Evolutionary conservation across 345 rosid genomes (phyloP), one percentile per base, ranked within the genome.

Genomic region (Eucalyptus camaldulensis): DNA sequence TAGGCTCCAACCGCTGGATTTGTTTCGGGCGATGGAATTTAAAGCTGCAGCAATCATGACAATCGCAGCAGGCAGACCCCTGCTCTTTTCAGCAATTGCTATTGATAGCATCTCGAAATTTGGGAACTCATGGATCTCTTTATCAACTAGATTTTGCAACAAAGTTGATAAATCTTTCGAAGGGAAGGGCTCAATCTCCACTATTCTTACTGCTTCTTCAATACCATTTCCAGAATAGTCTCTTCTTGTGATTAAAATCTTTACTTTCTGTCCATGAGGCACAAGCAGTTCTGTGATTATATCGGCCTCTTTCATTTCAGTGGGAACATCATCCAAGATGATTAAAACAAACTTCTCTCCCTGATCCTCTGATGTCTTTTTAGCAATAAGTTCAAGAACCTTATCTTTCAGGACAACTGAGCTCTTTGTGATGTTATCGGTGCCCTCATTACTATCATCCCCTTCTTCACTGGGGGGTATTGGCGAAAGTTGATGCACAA

Each of bases 321-420:
- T 88, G 49, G 89, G 90, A 86, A 91, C 92, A 80, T 91, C 95
- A 56, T 94, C 95, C 89, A 95, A 88, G 88, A 95, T 91, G 51
- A 94, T 87, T 17, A 95, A 53, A 91, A 94, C 89, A 87, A 54
- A 90, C 31, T 47, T 49, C 51, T 40, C 47, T 43, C 25, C 29
- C 1, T 4, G n/a, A 4, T 4, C 65, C 3, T 25, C 43, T 76
- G 89, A 37, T 5, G 1, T 58, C 8, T 49, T 83, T 15, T 88
- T 33, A 29, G 60, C 11, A 13, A 58, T 91, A 89, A 80, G 91
- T 88, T 88, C 90, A 92, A 16, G 88, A 33, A 50, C 93, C 24
- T 85, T 21, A 51, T 88, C 85, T 33, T 86, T 88, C 25, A 16
- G 22, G 80, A 16, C 80, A 16, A 15, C 7, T 4, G 43, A 33